phyloP scores from a whole-genome alignment of 2,329 filamentous ascomycete species.

The Ascochyta clinopodiicola region DNA sequence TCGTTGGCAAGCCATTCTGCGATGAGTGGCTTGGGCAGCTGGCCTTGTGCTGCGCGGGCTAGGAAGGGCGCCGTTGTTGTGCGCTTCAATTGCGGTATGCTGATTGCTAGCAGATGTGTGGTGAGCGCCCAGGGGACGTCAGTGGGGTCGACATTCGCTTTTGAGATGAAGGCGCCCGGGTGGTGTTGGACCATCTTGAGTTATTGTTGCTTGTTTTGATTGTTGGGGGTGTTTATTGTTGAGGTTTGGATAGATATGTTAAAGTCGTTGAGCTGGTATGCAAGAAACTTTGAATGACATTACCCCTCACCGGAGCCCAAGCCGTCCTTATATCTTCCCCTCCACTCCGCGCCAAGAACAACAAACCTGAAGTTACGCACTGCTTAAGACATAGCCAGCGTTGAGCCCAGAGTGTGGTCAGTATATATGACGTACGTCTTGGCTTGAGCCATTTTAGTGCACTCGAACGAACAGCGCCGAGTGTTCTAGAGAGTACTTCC shows the following conservation, averaged over 20 bases:
- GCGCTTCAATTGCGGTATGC: conserved; percentile 35
- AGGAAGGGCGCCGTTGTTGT: conserved; percentile 43
- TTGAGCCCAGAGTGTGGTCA: conserved; percentile 15
- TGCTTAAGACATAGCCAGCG: conserved; percentile 15
- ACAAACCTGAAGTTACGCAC: conserved; percentile 17
- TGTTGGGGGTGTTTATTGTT: conserved; percentile 11
- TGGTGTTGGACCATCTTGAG: conserved; percentile 24
- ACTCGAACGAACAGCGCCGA: conserved; percentile 1
- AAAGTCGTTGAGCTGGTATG: conserved; percentile 11
- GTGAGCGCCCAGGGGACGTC: conserved; percentile 37
- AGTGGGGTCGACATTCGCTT: conserved; percentile 25
- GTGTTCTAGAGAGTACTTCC: conserved; percentile 6
- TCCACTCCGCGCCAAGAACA: conserved; percentile 7
- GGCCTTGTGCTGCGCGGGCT: conserved; percentile 36
- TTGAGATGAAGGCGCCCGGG: conserved; percentile 25
- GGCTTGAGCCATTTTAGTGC: background rate
- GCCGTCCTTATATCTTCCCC: conserved; percentile 16
- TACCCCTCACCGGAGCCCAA: background rate
- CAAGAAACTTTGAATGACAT: background rate
- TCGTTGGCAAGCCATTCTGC: conserved; percentile 46
- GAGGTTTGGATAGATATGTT: too few relatives aligned
- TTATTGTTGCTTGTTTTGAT: conserved; percentile 12
- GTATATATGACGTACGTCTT: conserved; percentile 25
- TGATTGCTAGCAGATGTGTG: conserved; percentile 38
- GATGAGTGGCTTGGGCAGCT: conserved; percentile 39